Base-by-base conservation (phyloP, 352 stramenopile species). In the Phytophthora crassamura region DNA sequence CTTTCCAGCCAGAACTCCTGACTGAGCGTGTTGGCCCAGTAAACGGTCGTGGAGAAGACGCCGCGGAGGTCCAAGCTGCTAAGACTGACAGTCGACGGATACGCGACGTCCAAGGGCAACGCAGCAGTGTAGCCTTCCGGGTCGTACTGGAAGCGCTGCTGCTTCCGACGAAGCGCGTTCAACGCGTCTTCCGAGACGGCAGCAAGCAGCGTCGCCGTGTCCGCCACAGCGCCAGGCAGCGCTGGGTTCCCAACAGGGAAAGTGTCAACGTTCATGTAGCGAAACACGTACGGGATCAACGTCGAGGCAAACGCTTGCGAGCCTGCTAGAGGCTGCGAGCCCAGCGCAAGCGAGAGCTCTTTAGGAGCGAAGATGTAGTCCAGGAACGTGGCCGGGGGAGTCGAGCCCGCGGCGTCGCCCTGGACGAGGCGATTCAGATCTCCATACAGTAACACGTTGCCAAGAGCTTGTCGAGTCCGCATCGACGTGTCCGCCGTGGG, bases 1-100 rank as follows among this genome's bases (percentile, higher is more conserved):
- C 75, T 78, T 53, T 87, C 76, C 39, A 89, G 38, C 78, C 78
- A 87, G 41, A 89, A 87, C 1, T 67, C 59, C 25, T 67, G 65
- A 9, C 43, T 61, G 16, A 85, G 28, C 7, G 61, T 54, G 66
- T 86, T 88, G 8, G 54, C 58, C 77, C 75, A 86, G 47, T 74
- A 78, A 9, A 89, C 67, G 35, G 68, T 72, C 8, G 80, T 78
- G 55, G 75, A 82, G 49, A 77, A 77, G 2, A 63, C 64, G 15
- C 64, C 62, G 18, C 9, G 46, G 35, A 66, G 55, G 16, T 60
- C 52, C 15, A 59, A 59, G 0, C 39, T 54, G n/a, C 20, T 71
- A 8, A 59, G 47, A 2, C 38, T 69, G 10, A 58, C 28, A 10
- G n/a, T 43, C 33, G 73, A 69, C 7, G 69, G 73, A 20, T 77